A percentile compares a stretch with the other conserved stretches of the same genome.
Evolutionary conservation across 179 eudicot genomes (phyloP).

Genomic region (Camellia oleifera): DNA sequence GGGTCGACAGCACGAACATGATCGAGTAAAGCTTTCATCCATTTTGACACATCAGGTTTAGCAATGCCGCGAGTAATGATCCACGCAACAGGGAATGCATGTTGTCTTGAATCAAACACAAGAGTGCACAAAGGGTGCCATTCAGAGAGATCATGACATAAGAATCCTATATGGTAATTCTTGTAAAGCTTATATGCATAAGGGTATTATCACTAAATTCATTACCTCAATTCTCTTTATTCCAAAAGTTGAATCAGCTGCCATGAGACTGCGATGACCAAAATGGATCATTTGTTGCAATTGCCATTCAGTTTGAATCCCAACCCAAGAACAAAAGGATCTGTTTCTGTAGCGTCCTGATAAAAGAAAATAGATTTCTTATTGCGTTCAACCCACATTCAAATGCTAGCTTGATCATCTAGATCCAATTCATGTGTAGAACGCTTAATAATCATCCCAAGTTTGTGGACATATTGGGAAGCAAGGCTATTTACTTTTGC

Average conservation of each 20-base stretch:
- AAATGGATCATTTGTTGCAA: slow-evolving; percentile 94
- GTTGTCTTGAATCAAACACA: slow-evolving; percentile 95
- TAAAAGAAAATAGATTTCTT: slow-evolving; percentile 74
- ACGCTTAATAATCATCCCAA: slow-evolving; percentile 85
- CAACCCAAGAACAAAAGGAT: slow-evolving; percentile 91
- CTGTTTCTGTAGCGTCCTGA: slow-evolving; percentile 67
- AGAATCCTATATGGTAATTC: not conserved
- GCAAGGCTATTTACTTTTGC: slow-evolving; percentile 73
- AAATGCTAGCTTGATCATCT: slow-evolving; percentile 86
- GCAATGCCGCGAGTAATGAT: slow-evolving; percentile 79
- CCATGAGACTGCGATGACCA: slow-evolving; percentile 80
- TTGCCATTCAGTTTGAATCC: slow-evolving; percentile 99
- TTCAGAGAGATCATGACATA: slow-evolving; percentile 30
- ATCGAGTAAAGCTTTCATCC: slow-evolving; percentile 85
- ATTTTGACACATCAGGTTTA: slow-evolving; percentile 72
- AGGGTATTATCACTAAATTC: slow-evolving; percentile 15
- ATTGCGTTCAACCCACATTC: slow-evolving; percentile 87
- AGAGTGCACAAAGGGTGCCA: slow-evolving; percentile 85
- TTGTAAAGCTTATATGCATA: not conserved
- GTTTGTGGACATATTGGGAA: slow-evolving; percentile 91
- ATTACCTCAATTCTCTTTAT: slow-evolving; percentile 82
- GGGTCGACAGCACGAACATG: slow-evolving; percentile 71
- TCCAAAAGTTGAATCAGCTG: slow-evolving; percentile 89
- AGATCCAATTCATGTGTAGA: slow-evolving; percentile 92
- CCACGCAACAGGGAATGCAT: slow-evolving; percentile 99